Percentiles rank a stretch among this genome's conserved stretches.
Evolutionary conservation across 2,329 filamentous ascomycete species (phyloP).

Genomic region (Penicillium hordei): DNA sequence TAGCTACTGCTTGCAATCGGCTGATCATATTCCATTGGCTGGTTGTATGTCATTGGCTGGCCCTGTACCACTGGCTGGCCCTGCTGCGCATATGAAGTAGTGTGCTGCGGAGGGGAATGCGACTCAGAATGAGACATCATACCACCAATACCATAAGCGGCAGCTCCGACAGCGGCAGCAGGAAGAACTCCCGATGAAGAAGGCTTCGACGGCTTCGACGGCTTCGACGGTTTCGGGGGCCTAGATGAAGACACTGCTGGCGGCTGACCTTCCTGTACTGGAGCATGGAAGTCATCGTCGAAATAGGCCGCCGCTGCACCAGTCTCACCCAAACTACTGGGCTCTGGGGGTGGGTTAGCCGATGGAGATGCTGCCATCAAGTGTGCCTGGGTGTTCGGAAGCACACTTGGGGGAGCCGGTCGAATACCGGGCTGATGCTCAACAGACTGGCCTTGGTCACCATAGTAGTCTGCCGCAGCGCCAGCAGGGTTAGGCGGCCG

Average conservation of each 20-base stretch:
- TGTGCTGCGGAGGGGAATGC: constrained; percentile 13
- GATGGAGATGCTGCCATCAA: constrained; percentile 54
- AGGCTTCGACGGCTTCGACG: constrained; percentile 21
- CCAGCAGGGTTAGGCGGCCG: constrained; percentile 51
- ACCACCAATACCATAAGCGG: constrained; percentile 46
- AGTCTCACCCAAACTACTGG: constrained; percentile 50
- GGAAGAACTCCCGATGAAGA: constrained; percentile 34
- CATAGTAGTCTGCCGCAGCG: constrained; percentile 61
- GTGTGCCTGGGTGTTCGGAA: constrained; percentile 57
- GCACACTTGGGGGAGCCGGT: constrained; percentile 52
- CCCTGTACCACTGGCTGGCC: background rate
- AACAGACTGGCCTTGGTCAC: constrained; percentile 62
- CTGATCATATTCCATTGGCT: background rate
- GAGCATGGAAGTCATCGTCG: constrained; percentile 20
- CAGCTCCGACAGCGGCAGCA: constrained; percentile 32
- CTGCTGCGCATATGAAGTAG: constrained; percentile 20
- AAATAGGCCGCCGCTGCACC: constrained; percentile 60
- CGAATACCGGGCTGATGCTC: constrained; percentile 60
- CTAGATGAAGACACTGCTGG: constrained; percentile 20
- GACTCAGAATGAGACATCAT: constrained; percentile 27
- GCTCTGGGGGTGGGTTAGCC: constrained; percentile 58
- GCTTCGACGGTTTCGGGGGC: constrained; percentile 33
- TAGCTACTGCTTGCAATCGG: constrained; percentile 14
- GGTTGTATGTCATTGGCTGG: background rate
- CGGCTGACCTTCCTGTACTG: constrained; percentile 20